Base-by-base conservation (phyloP, 2,329 filamentous ascomycete species). In the Sclerotinia borealis region DNA sequence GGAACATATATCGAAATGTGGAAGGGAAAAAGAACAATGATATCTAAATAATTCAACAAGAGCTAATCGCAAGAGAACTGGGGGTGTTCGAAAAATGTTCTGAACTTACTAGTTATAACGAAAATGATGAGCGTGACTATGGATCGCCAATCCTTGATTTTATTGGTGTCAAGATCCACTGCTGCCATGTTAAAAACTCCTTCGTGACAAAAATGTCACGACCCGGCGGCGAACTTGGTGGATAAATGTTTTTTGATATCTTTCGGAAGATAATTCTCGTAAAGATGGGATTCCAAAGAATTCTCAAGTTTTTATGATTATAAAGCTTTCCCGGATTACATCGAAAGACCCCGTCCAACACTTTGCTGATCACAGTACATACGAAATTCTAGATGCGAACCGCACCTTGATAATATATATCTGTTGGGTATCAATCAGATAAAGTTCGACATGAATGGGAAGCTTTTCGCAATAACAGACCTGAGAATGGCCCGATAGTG, bases 61-160 rank as follows among this genome's bases (percentile, higher is more conserved):
- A 61, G 39, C 61, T 31, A 66, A 65, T 51, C n/a, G 51, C 29
- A 37, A 10, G 17, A 39, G 9, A 15, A n/a, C 10, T 4, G 13
- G 11, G 11, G 29, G 13, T 58, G 1, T 34, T n/a, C 17, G 15
- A 36, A 34, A 27, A 47, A 48, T 17, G 17, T 17, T 39, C 27
- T 48, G 41, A 11, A 83, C 86, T 80, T 77, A 90, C 88, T 91
- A 5, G 88, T 87, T 47, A 89, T 49, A 39, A 90, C 77, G 70
- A 91, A 91, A 50, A 87, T 81, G 60, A 91, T 76, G 39, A 91
- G 79, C 0, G 87, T 90, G 63, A 91, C 75, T 56, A 91, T 90
- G 19, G 88, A 90, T 56, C 83, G 80, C 88, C 87, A 91, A 63
- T 83, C 75, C 61, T 75, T 81, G 70, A 91, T 90, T 68, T 80